Evolutionary conservation across 371 early-diverging fungal genomes (phyloP).

Genomic region (Basidiobolus meristosporus): DNA sequence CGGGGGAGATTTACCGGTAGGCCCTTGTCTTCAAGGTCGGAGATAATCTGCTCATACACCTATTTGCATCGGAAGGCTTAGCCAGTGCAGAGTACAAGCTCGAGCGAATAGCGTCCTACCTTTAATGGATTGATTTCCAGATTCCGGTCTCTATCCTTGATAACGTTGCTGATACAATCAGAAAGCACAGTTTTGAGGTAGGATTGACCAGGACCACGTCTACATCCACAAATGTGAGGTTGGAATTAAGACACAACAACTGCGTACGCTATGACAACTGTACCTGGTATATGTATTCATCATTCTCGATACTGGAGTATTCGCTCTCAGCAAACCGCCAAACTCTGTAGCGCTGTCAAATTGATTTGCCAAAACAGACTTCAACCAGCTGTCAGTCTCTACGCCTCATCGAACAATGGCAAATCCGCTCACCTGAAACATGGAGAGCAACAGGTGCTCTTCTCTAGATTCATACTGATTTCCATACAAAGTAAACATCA

Average conservation of each 20-base stretch:
- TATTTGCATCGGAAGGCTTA: constrained; percentile 1
- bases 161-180: constrained; percentile 53
- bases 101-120: too few species aligned
- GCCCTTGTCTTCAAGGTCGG: constrained; percentile 45
- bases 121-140: constrained; percentile 82
- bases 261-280: neutral
- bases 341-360: constrained; percentile 80
- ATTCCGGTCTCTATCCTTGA: constrained; percentile 54
- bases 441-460: constrained; percentile 81
- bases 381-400: too few species aligned
- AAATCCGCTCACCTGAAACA: too few species aligned
- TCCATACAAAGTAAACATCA: constrained; percentile 91
- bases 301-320: constrained; percentile 90
- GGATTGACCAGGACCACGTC: constrained; percentile 83
- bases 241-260: neutral
- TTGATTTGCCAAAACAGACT: constrained; percentile 72
- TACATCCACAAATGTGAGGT: constrained; percentile 3
- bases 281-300: constrained; percentile 78
- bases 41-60: constrained; percentile 75
- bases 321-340: constrained; percentile 75
- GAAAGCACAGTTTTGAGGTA: constrained; percentile 79
- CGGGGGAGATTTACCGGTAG: constrained; percentile 35
- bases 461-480: constrained; percentile 92
- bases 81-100: too few species aligned
- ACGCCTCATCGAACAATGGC: too few species aligned